phyloP scores from a whole-genome alignment of 2,329 filamentous ascomycete genomes.

The Neodidymelliopsis sp. region DNA sequence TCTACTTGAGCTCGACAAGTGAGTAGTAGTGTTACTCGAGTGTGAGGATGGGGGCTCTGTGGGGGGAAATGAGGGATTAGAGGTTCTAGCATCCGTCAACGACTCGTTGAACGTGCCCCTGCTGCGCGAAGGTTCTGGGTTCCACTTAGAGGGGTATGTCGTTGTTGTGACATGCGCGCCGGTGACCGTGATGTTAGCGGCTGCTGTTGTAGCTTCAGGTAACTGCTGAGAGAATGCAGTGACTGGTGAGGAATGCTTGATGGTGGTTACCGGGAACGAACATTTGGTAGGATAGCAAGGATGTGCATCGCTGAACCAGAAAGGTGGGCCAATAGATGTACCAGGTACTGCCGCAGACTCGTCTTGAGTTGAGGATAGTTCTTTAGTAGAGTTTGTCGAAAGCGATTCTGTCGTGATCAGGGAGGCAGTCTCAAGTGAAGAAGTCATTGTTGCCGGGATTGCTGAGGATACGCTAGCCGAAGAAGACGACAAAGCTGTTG shows the following conservation, averaged over 20 bases:
- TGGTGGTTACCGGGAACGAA: background rate
- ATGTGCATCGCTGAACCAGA: background rate
- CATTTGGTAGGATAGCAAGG: background rate
- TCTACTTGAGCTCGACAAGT: background rate
- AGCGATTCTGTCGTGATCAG: background rate
- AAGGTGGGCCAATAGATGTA: background rate
- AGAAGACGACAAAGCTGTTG: background rate
- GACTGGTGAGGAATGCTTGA: background rate
- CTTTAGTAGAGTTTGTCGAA: background rate
- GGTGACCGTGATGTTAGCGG: background rate
- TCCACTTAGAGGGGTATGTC: too few species aligned
- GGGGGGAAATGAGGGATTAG: too few species aligned
- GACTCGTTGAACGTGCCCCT: background rate
- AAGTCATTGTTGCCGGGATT: background rate
- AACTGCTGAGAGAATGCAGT: too few species aligned
- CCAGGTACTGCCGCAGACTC: background rate
- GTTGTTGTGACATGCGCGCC: background rate
- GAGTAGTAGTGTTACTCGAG: background rate
- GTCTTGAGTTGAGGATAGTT: background rate
- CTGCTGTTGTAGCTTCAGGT: background rate
- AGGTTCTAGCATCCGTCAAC: too few species aligned
- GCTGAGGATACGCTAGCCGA: background rate
- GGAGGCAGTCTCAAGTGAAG: background rate
- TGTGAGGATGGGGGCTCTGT: background rate
- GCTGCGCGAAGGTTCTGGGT: background rate